Percentiles rank a stretch among this genome's conserved stretches.
Conservation (phyloP, 148 eudicot genomes). For the Dysphania ambrosioides region DNA sequence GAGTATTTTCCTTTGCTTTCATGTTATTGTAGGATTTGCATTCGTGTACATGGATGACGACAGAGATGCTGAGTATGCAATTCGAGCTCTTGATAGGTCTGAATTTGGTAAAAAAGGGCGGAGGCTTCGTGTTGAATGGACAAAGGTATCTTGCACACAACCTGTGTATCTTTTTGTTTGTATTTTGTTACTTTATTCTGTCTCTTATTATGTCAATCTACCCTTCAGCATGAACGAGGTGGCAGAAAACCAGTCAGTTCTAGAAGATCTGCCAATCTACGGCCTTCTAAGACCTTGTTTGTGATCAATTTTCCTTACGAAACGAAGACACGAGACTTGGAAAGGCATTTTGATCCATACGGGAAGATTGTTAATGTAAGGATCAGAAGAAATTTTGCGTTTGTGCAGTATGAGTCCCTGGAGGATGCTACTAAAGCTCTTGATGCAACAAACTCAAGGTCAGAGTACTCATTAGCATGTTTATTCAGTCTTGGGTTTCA, state of each 20-base stretch:
- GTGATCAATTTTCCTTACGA: conserved; percentile 69
- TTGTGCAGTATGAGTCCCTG: conserved; percentile 66
- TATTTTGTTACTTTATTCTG: background rate
- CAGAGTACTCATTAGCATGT: background rate
- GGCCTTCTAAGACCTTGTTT: conserved; percentile 49
- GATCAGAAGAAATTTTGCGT: conserved; percentile 78
- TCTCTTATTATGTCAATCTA: background rate
- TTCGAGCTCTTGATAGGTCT: conserved; percentile 65
- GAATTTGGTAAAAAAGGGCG: conserved; percentile 92
- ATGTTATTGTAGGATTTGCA: conserved; percentile 57
- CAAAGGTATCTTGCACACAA: conserved; percentile 50
- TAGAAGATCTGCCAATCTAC: conserved; percentile 26
- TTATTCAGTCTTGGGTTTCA: background rate
- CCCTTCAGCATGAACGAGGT: conserved; percentile 36
- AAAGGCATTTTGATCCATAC: conserved; percentile 76
- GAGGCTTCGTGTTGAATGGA: conserved; percentile 91
- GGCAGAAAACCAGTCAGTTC: conserved; percentile 28
- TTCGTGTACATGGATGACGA: conserved; percentile 90
- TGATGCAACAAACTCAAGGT: conserved; percentile 87
- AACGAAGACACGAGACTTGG: conserved; percentile 73
- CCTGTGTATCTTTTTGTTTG: background rate
- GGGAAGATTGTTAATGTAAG: conserved; percentile 70
- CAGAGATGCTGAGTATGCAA: conserved; percentile 91
- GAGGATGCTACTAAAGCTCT: conserved; percentile 85
- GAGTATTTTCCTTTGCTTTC: conserved; percentile 8